Evolutionary conservation across 805 yeast genomes (phyloP), one percentile per base, ranked within the genome.

Genomic region (Nakazawaea laoshanensis): DNA sequence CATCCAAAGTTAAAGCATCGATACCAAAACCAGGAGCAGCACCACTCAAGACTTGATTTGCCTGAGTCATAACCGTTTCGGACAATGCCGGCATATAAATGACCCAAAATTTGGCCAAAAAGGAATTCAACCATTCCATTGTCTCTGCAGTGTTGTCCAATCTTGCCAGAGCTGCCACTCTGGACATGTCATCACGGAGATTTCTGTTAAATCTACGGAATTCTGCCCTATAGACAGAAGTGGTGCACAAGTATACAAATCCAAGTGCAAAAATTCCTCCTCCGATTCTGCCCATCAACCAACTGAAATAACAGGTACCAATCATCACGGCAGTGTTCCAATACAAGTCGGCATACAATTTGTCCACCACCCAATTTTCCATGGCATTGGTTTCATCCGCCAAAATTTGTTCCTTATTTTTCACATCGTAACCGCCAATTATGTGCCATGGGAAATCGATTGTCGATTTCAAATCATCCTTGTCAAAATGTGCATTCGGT

Each of bases 31-130:
- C 94, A 10, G 94, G 89, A 4, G 81, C 85, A 40, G 75, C 73
- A 47, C 74, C 87, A 29, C 74, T 72, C 49, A 83, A 57, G 12
- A 69, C 63, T 16, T 73, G 77, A 46, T 80, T 81, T n/a, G 85
- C 81, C 46, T 69, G 71, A 30, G 67, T 70, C 53, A 74, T 65
- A 16, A 83, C 94, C 56, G 74, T 76, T 43, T 80, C 85, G 5
- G 87, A 77, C 32, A 83, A 61, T 1, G 83, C 86, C 20, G 92
- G 89, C 94, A 83, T 83, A 48, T 83, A 83, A 40, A 83, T 80
- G 37, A 81, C 83, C 94, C 94, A 83, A 49, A 83, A 81, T 55
- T 83, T 83, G 27, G 77, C 77, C 50, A 83, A 55, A 47, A 83
- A 82, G 16, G 77, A 70, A 47, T 83, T 83, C 46, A 83, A 53